Percentiles rank a stretch among this genome's conserved stretches.
Evolutionary conservation across 305 asterid species (phyloP).

Genomic region (Coffea humblotiana): DNA sequence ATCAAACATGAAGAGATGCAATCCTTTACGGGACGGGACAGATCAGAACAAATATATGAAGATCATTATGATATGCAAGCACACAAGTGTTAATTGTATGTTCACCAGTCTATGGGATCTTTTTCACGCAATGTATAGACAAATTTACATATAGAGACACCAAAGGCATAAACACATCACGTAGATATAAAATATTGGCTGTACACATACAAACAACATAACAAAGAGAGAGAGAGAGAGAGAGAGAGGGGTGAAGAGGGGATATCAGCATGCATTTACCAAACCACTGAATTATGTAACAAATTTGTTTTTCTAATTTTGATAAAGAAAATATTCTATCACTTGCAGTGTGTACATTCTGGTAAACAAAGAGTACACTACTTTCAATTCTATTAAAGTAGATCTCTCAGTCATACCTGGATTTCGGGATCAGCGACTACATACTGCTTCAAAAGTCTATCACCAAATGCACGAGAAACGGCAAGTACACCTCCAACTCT

Average conservation of each 20-base stretch:
- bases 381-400: background rate
- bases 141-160: background rate
- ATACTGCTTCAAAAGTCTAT: conserved; percentile 73
- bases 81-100: background rate
- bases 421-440: conserved; percentile 97
- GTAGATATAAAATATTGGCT: background rate
- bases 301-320: background rate
- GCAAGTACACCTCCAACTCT: conserved; percentile 97
- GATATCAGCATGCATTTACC: background rate
- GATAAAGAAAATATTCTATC: background rate
- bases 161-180: background rate
- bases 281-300: background rate
- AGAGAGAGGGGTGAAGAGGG: background rate
- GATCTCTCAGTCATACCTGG: conserved; percentile 44
- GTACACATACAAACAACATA: background rate
- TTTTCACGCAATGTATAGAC: background rate
- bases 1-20: background rate
- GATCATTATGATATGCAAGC: background rate
- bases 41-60: background rate
- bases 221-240: too few relatives aligned
- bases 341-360: background rate
- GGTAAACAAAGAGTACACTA: background rate
- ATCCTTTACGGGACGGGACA: background rate
- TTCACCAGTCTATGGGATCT: background rate
- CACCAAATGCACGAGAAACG: conserved; percentile 95